Conservation (phyloP, 2,329 filamentous ascomycete species). For the Talaromyces sp. region DNA sequence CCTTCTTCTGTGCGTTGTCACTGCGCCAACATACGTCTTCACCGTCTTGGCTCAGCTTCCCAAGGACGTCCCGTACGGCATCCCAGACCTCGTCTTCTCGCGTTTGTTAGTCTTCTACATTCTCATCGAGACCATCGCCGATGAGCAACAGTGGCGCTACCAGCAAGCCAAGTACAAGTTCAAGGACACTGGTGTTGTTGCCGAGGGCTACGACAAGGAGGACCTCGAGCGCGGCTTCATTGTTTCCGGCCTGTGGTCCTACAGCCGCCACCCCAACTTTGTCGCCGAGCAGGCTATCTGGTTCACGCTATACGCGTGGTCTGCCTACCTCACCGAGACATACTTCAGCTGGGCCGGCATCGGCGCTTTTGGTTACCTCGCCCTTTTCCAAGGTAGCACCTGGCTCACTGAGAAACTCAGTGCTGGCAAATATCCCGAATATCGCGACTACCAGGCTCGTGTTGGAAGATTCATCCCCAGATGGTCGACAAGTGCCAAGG, state of each 20-base stretch:
- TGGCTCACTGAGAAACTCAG: constrained; percentile 80
- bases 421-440: constrained; percentile 78
- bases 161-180: constrained; percentile 77
- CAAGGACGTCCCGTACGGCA: constrained; percentile 45
- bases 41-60: constrained; percentile 65
- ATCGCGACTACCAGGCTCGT: constrained; percentile 72
- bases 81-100: constrained; percentile 55
- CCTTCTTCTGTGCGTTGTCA: constrained; percentile 71
- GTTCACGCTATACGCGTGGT: constrained; percentile 84
- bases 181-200: constrained; percentile 64
- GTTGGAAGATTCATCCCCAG: constrained; percentile 78
- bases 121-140: constrained; percentile 70
- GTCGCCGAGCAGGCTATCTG: constrained; percentile 86
- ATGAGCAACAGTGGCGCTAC: constrained; percentile 89
- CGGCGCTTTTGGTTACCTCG: constrained; percentile 63
- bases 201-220: constrained; percentile 53
- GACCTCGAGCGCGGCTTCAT: constrained; percentile 89
- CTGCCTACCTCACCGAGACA: constrained; percentile 64
- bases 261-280: constrained; percentile 92
- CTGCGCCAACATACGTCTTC: constrained; percentile 77
- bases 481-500: constrained; percentile 28
- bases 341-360: constrained; percentile 72
- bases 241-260: constrained; percentile 76
- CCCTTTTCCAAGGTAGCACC: constrained; percentile 85
- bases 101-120: constrained; percentile 52